A percentile compares a stretch with the other conserved stretches of the same genome.
Conservation (phyloP, 305 asterid genomes). For the Fraxinus nigra region DNA sequence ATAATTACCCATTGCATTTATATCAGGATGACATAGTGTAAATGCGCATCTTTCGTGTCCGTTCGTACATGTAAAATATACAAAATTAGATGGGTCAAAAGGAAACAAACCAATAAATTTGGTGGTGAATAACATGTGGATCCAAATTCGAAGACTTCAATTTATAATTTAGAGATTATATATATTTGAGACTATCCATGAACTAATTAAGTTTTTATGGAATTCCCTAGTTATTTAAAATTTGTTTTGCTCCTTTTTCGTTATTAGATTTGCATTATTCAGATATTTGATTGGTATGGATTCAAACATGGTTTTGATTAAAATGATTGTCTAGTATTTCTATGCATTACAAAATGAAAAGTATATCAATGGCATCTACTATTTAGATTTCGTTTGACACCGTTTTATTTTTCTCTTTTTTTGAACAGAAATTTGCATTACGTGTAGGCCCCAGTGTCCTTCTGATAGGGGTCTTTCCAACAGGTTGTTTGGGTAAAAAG, state of each 20-base stretch:
- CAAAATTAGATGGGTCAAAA: neutral
- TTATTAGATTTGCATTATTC: too few species aligned
- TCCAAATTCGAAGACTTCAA: neutral
- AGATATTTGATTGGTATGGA: too few species aligned
- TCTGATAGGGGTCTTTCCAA: neutral
- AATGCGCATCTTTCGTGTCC: neutral
- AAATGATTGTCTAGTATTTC: too few species aligned
- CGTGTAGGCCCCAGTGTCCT: neutral
- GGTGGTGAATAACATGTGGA: neutral
- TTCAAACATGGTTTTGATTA: too few species aligned
- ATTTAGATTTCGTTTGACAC: neutral
- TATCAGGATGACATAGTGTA: too few species aligned
- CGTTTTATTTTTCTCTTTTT: neutral
- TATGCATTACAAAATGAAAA: too few species aligned
- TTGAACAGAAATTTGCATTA: neutral
- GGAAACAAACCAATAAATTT: neutral
- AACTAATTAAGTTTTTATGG: neutral
- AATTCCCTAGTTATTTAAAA: too few species aligned
- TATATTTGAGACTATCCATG: neutral
- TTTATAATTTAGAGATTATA: too few species aligned
- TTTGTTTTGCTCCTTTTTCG: too few species aligned
- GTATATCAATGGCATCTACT: too few species aligned
- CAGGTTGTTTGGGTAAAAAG: neutral
- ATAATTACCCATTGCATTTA: too few species aligned
- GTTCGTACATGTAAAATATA: too few species aligned